Evolutionary conservation across 1,284 basidiomycete species (phyloP).

Genomic region (Malassezia sympodialis): DNA sequence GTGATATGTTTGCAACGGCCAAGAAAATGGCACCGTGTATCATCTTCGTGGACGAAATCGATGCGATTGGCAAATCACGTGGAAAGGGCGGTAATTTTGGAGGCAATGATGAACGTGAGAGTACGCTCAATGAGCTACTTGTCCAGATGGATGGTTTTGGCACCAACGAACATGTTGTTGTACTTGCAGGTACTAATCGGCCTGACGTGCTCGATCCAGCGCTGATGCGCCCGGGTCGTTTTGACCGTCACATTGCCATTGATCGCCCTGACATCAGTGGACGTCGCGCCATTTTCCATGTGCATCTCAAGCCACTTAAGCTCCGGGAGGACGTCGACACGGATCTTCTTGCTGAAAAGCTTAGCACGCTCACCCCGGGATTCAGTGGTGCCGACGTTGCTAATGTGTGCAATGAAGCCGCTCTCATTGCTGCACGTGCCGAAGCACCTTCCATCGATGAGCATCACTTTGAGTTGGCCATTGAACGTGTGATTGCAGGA

Average conservation of each 20-base stretch:
- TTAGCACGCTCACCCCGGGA: conserved; percentile 88
- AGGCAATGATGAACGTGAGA: conserved; percentile 95
- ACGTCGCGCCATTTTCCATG: conserved; percentile 82
- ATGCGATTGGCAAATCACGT: conserved; percentile 92
- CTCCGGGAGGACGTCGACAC: conserved; percentile 26
- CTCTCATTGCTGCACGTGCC: conserved; percentile 81
- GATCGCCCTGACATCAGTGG: conserved; percentile 90
- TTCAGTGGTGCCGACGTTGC: conserved; percentile 98
- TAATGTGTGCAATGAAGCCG: conserved; percentile 97
- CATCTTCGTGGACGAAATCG: conserved; percentile 57
- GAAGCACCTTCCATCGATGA: conserved; percentile 69
- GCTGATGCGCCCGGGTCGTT: conserved; percentile 89
- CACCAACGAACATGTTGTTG: conserved; percentile 87
- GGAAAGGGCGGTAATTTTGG: conserved; percentile 79
- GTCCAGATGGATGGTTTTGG: conserved; percentile 99
- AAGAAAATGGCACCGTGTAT: conserved; percentile 97
- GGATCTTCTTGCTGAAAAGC: conserved; percentile 57
- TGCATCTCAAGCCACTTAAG: conserved; percentile 76
- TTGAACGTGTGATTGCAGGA: conserved; percentile 94
- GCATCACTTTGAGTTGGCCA: conserved; percentile 87
- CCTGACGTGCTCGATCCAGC: conserved; percentile 91
- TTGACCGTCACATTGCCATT: conserved; percentile 92
- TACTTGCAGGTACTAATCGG: conserved; percentile 91
- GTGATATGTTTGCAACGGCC: conserved; percentile 91
- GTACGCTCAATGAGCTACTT: conserved; percentile 90